phyloP scores from a whole-genome alignment of 164 flowering plant genomes.

The Liriodendron chinense region DNA sequence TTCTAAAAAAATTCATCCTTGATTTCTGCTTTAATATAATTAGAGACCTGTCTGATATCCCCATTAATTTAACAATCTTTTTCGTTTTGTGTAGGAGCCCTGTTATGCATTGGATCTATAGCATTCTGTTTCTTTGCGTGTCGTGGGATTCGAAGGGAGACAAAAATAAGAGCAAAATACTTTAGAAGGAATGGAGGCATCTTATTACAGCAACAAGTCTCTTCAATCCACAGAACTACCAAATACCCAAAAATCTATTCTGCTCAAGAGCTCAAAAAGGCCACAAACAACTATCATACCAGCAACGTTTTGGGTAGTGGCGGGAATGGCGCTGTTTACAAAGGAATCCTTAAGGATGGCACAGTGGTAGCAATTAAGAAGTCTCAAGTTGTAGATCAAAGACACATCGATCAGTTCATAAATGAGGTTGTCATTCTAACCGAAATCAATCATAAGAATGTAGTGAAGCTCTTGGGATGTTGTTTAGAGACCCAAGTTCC shows the following conservation, averaged over 20 bases:
- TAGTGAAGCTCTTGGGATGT: conserved; percentile 7
- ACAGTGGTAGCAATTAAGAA: conserved; percentile 20
- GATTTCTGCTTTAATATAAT: no score
- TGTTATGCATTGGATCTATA: no score
- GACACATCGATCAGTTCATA: conserved; percentile 8
- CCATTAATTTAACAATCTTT: no score
- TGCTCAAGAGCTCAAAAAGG: conserved; percentile 11
- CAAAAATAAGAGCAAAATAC: background rate
- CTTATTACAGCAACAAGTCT: no score
- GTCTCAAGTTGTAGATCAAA: conserved; percentile 10
- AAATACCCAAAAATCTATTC: background rate
- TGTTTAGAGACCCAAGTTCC: conserved; percentile 7
- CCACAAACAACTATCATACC: conserved; percentile 15
- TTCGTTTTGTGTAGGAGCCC: no score
- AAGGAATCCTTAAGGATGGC: conserved; percentile 13
- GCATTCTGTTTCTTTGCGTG: no score
- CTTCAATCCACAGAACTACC: no score
- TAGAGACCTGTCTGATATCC: no score
- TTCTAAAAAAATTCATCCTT: no score
- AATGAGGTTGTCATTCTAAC: conserved; percentile 5
- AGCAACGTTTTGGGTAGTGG: conserved; percentile 16
- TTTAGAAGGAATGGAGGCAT: background rate
- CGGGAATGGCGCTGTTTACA: conserved; percentile 20
- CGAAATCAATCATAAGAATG: conserved; percentile 6
- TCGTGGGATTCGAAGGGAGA: conserved; percentile 2